phyloP scores from a whole-genome alignment of 768 basidiomycete genomes.

The Melanogaster broomeanus region DNA sequence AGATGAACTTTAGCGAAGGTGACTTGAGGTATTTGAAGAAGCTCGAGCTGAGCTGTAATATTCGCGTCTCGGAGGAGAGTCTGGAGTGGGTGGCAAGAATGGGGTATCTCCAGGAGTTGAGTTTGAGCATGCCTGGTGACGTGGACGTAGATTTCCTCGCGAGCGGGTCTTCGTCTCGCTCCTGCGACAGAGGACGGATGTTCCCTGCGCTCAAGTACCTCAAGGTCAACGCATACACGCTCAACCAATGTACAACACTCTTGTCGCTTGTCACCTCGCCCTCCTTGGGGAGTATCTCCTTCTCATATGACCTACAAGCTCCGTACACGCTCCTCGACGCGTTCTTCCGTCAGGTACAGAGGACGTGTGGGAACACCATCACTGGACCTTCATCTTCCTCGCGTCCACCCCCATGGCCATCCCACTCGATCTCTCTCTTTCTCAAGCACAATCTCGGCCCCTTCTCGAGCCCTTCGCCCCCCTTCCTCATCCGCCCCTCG shows the following conservation, averaged over 20 bases:
- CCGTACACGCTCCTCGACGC: constrained; percentile 16
- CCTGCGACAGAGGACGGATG: constrained; percentile 1
- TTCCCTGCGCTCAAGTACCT: constrained; percentile 26
- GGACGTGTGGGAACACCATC: constrained; percentile 11
- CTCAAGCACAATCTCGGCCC: constrained; percentile 29
- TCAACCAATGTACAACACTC: constrained; percentile 30
- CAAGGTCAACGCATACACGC: constrained; percentile 24
- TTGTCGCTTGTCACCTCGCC: constrained; percentile 25
- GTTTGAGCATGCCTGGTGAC: constrained; percentile 18
- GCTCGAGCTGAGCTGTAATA: constrained; percentile 24
- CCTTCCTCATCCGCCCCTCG: constrained; percentile 27
- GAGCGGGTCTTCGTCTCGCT: constrained; percentile 6
- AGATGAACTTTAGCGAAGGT: constrained; percentile 15
- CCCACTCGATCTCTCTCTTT: constrained; percentile 19
- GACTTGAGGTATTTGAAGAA: constrained; percentile 23
- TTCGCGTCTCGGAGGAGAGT: constrained; percentile 25
- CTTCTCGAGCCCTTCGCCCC: constrained; percentile 16
- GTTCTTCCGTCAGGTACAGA: constrained; percentile 25
- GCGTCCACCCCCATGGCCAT: not conserved
- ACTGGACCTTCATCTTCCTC: not conserved
- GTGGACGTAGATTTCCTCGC: constrained; percentile 15
- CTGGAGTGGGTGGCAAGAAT: constrained; percentile 20
- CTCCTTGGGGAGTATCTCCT: constrained; percentile 19
- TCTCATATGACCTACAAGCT: constrained; percentile 31
- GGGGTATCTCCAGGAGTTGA: constrained; percentile 25